Evolutionary conservation across 2,329 filamentous ascomycete species (phyloP), one percentile per base, ranked within the genome.

Genomic region (Neonectria magnoliae): DNA sequence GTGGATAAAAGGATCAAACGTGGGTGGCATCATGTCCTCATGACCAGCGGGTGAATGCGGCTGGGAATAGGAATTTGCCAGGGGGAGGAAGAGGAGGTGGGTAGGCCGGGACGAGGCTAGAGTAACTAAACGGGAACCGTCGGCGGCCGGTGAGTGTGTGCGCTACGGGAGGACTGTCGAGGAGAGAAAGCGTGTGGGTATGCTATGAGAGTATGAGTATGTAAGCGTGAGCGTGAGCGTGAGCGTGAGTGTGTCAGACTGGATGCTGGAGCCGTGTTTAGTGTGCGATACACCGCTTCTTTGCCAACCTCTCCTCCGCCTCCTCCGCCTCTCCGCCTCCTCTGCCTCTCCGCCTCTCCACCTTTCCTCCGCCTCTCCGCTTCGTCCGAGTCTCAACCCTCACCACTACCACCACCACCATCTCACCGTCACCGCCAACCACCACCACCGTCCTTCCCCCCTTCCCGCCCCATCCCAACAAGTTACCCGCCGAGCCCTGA

Each of bases 241-340:
- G 25, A 29, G 45, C 4, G 45, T 31, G 16, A 50, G 48, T 60
- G 52, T 41, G 50, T 52, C 41, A 47, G 7, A 10, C 29, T 29
- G 29, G 29, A 29, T 29, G 5, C 25, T 25, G 51, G 51, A 60
- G 16, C 38, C 29, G 18, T 33, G 51, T 36, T 45, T 45, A 57
- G 52, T 38, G 53, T 8, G 60, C 41, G 60, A 62, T 62, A 57
- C 60, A 62, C 55, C 60, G 60, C 55, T 58, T 63, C 60, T 58
- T 63, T 57, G 22, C 45, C 60, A 62, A 48, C 60, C 60, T 62
- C 48, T 52, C 48, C 50, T 36, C 33, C 33, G 13, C 11, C 33
- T 16, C 27, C 41, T 50, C 48, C 36, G 56, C 25, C 25, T 48
- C 44, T 48, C 45, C 9, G 27, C 45, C 25, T 31, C 31, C 27